Evolutionary conservation across 2,329 filamentous ascomycete genomes (phyloP).

Genomic region (Clonostachys solani): DNA sequence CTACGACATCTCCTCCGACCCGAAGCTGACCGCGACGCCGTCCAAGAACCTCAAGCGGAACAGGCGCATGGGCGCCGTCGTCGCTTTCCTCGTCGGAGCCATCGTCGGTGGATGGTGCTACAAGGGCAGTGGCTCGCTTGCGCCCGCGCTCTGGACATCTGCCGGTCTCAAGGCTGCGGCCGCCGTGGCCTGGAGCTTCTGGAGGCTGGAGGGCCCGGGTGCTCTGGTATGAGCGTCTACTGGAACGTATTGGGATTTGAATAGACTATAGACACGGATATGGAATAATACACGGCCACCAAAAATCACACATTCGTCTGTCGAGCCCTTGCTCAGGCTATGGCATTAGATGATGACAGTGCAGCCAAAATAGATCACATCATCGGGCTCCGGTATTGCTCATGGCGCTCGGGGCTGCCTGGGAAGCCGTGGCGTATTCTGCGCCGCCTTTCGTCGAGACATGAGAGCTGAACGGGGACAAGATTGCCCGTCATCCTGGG

Average conservation of each 20-base stretch:
- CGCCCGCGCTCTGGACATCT: constrained; percentile 36
- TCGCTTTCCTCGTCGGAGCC: constrained; percentile 40
- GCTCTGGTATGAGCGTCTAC: background rate
- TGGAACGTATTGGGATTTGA: background rate
- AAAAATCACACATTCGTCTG: too few species aligned
- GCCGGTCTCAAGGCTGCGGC: constrained; percentile 37
- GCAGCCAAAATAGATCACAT: too few species aligned
- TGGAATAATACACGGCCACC: background rate
- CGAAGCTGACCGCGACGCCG: constrained; percentile 32
- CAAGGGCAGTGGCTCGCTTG: constrained; percentile 29
- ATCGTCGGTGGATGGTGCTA: constrained; percentile 44
- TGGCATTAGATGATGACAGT: too few species aligned
- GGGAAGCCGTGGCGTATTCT: too few species aligned
- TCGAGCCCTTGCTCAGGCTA: too few species aligned
- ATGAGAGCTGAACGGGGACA: too few species aligned
- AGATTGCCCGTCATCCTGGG: too few species aligned
- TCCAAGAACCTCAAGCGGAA: constrained; percentile 44
- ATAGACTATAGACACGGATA: background rate
- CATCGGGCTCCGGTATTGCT: too few species aligned
- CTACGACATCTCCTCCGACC: constrained; percentile 48
- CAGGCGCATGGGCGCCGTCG: constrained; percentile 35
- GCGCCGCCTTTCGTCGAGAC: too few species aligned
- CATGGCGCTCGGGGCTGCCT: too few species aligned
- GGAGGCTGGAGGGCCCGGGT: constrained; percentile 13
- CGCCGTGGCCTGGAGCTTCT: constrained; percentile 25